Evolutionary conservation across 2,329 filamentous ascomycete species (phyloP).

Genomic region (Davidsoniella neocaledoniae): DNA sequence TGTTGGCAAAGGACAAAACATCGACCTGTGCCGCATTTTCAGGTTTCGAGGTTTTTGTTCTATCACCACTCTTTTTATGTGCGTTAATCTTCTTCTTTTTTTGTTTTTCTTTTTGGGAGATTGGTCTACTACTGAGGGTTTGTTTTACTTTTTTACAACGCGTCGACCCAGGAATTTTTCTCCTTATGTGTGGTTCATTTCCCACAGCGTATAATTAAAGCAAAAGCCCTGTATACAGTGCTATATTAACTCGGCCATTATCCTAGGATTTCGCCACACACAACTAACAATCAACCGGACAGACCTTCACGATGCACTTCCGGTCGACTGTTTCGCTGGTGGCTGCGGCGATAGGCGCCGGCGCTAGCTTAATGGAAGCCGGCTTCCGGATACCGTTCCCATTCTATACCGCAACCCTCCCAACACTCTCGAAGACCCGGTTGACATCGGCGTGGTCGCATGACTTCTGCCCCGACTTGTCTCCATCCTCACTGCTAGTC

Average conservation of each 20-base stretch:
- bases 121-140: no score
- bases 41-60: neutral
- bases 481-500: neutral
- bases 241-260: no score
- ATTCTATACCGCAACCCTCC: neutral
- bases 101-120: neutral
- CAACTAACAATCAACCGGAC: no score
- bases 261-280: no score
- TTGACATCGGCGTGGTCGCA: neutral
- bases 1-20: no score
- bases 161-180: no score
- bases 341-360: slow-evolving; percentile 6
- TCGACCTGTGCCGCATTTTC: neutral
- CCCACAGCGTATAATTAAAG: no score
- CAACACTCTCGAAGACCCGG: neutral
- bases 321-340: slow-evolving; percentile 8
- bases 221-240: no score
- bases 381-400: slow-evolving; percentile 1
- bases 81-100: neutral
- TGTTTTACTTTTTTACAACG: no score
- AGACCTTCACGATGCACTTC: slow-evolving; percentile 2
- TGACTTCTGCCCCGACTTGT: neutral
- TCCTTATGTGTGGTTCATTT: no score
- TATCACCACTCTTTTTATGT: neutral
- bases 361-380: slow-evolving; percentile 5